phyloP scores from a whole-genome alignment of 306 rosid genomes.

The Rubus idaeus region DNA sequence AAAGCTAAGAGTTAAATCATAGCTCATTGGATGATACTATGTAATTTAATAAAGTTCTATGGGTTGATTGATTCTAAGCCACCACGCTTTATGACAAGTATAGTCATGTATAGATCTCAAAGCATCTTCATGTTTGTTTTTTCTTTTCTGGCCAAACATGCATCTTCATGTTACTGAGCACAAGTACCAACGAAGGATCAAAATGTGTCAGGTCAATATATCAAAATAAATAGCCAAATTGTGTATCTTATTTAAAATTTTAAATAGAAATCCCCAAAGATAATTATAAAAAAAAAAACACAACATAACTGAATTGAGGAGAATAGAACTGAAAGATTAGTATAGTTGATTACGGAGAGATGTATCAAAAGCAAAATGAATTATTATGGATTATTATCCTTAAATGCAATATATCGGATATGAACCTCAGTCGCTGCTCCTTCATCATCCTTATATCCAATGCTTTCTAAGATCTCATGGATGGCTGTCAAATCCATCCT shows the following conservation, averaged over 20 bases:
- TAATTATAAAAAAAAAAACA: too few species aligned
- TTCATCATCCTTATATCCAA: slow-evolving; percentile 92
- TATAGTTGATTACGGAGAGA: neutral
- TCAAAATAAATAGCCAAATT: neutral
- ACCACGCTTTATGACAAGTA: too few species aligned
- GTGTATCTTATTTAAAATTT: too few species aligned
- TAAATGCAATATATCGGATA: slow-evolving; percentile 27
- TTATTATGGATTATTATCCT: neutral
- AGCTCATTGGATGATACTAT: neutral
- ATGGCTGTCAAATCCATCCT: slow-evolving; percentile 85
- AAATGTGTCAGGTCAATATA: neutral
- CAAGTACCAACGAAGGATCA: neutral
- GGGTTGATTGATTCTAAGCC: too few species aligned
- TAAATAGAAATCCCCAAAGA: too few species aligned
- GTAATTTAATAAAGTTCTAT: too few species aligned
- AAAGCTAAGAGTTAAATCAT: neutral
- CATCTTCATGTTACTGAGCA: neutral
- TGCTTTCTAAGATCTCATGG: slow-evolving; percentile 81
- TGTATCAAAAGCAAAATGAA: neutral
- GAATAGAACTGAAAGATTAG: neutral
- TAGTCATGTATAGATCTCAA: neutral
- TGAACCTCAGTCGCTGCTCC: slow-evolving; percentile 92
- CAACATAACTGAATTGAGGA: too few species aligned
- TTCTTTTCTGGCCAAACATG: neutral
- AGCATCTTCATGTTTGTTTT: neutral